Conservation (phyloP, 768 basidiomycete species). For the Tricholoma sp. region DNA sequence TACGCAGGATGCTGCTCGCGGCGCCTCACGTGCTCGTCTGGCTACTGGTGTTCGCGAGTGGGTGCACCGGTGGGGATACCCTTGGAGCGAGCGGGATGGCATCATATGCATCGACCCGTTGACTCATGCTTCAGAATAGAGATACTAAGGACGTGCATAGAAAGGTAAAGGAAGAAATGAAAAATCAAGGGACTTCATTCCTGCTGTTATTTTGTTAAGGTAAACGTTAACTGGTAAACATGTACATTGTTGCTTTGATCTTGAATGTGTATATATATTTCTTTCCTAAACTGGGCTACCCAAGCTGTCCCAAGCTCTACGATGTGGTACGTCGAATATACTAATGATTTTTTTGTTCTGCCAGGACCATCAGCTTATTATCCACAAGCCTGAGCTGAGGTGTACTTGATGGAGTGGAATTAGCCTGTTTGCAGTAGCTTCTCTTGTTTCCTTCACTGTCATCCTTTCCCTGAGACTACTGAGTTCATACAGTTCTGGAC, state of each 20-base stretch:
- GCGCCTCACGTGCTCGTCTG: conserved; percentile 77
- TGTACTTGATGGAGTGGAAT: too few relatives aligned
- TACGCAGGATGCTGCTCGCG: conserved; percentile 77
- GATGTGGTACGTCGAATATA: too few relatives aligned
- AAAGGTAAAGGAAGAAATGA: not conserved
- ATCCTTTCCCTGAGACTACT: too few relatives aligned
- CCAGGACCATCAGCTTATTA: too few relatives aligned
- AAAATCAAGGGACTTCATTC: not conserved
- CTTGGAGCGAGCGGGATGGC: conserved; percentile 91
- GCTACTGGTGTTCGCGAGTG: conserved; percentile 86
- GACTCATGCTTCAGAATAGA: conserved; percentile 56
- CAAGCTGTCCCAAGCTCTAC: too few relatives aligned
- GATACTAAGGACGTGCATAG: not conserved
- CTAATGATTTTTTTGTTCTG: too few relatives aligned
- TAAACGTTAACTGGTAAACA: not conserved
- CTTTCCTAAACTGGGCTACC: not conserved
- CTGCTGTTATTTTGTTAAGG: not conserved
- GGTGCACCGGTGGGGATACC: conserved; percentile 92
- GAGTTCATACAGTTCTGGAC: too few relatives aligned
- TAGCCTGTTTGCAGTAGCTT: too few relatives aligned
- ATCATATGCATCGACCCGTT: conserved; percentile 84
- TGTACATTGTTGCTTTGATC: not conserved
- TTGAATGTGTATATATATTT: not conserved
- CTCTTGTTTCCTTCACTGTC: too few relatives aligned
- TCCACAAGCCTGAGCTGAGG: too few relatives aligned